phyloP scores from a whole-genome alignment of 352 stramenopile species.

The Phytophthora fragariaefolia region DNA sequence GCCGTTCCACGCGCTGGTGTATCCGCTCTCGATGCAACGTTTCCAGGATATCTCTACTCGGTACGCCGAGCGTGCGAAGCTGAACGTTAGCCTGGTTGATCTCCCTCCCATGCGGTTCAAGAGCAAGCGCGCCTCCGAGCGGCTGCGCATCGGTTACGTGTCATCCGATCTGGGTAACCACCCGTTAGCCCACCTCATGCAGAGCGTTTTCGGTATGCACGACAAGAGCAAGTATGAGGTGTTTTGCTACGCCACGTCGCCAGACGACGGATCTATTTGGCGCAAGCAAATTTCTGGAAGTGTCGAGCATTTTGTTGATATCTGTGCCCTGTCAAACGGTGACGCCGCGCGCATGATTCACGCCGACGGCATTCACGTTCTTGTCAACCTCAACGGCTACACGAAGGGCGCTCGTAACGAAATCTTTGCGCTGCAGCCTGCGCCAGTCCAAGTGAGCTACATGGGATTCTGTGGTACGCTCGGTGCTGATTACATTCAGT shows the following conservation, averaged over 20 bases:
- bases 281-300: slow-evolving; percentile 81
- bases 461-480: slow-evolving; percentile 93
- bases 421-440: slow-evolving; percentile 93
- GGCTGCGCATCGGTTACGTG: slow-evolving; percentile 89
- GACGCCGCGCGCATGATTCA: slow-evolving; percentile 87
- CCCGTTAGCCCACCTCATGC: slow-evolving; percentile 92
- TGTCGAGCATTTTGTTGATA: slow-evolving; percentile 91
- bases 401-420: slow-evolving; percentile 93
- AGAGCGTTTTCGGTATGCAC: slow-evolving; percentile 92
- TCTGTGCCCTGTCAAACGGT: slow-evolving; percentile 66
- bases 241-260: slow-evolving; percentile 89
- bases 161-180: slow-evolving; percentile 94
- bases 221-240: slow-evolving; percentile 88
- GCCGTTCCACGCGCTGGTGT: slow-evolving; percentile 93
- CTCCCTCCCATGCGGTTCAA: slow-evolving; percentile 74
- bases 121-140: slow-evolving; percentile 68
- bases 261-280: slow-evolving; percentile 84
- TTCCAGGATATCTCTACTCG: slow-evolving; percentile 80
- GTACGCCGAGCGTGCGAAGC: slow-evolving; percentile 85
- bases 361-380: slow-evolving; percentile 87
- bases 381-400: slow-evolving; percentile 95
- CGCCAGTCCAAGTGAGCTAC: slow-evolving; percentile 91
- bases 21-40: slow-evolving; percentile 83
- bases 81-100: slow-evolving; percentile 90
- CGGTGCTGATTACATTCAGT: slow-evolving; percentile 93